A percentile compares a stretch with the other conserved stretches of the same genome.
phyloP scores from a whole-genome alignment of 371 early-diverging fungal species.

The Batkoa obscura region DNA sequence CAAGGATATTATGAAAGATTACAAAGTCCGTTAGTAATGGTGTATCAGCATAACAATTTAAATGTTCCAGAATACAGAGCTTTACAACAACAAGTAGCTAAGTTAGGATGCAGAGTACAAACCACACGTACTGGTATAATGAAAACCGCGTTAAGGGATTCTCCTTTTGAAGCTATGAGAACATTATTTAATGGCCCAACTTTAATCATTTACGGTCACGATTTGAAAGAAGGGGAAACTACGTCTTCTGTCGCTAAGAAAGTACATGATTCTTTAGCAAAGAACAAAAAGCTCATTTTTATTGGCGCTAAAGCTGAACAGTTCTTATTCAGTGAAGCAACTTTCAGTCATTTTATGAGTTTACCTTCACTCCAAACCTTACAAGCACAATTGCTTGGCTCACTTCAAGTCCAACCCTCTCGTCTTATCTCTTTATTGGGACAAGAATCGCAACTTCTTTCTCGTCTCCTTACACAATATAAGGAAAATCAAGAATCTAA shows the following conservation, averaged over 20 bases:
- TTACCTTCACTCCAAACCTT: not conserved
- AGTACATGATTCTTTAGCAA: not conserved
- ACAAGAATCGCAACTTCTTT: not conserved
- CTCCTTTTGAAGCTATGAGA: not conserved
- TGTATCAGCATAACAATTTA: not conserved
- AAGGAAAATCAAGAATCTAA: too few relatives aligned
- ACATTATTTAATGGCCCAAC: not conserved
- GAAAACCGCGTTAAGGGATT: not conserved
- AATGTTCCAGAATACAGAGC: not conserved
- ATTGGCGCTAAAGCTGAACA: not conserved
- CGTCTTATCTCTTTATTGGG: not conserved
- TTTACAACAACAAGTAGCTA: not conserved
- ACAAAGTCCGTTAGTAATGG: not conserved
- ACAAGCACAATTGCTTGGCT: not conserved
- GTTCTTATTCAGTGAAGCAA: not conserved
- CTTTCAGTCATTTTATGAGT: not conserved
- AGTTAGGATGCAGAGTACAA: not conserved
- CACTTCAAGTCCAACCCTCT: not conserved
- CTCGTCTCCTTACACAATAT: not conserved
- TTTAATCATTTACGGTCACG: not conserved
- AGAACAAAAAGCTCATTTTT: not conserved
- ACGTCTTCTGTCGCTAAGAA: not conserved
- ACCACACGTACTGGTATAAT: not conserved
- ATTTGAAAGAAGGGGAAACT: not conserved
- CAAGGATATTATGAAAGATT: not conserved